Percentiles rank a stretch among this genome's conserved stretches.
These are phyloP conservation scores for Tetracladium marchalianum DNA, from an alignment of 495 filamentous ascomycete species.

Conservation along the genomic window DNA sequence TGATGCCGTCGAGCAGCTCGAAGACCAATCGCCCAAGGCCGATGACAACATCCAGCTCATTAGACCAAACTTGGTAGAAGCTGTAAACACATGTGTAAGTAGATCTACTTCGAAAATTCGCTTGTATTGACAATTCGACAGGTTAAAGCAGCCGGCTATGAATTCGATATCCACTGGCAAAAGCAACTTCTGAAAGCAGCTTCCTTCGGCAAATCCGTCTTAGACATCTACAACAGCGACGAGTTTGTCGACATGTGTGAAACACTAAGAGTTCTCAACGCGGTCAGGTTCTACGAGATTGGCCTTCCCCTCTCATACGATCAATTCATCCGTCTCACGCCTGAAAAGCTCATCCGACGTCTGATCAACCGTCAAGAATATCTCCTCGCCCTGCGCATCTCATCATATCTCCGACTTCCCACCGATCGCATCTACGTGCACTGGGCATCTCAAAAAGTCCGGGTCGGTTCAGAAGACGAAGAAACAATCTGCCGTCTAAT, in stretches of 20 bases:
- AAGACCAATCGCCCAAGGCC: slow-evolving; percentile 90
- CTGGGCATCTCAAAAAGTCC: slow-evolving; percentile 93
- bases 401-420: slow-evolving; percentile 76
- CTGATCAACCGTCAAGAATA: slow-evolving; percentile 87
- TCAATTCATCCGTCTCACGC: slow-evolving; percentile 76
- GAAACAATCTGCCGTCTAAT: slow-evolving; percentile 80
- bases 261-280: slow-evolving; percentile 83
- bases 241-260: slow-evolving; percentile 99
- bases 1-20: slow-evolving; percentile 84
- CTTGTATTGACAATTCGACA: slow-evolving; percentile 6
- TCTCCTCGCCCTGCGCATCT: slow-evolving; percentile 80
- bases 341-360: slow-evolving; percentile 75
- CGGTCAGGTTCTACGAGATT: slow-evolving; percentile 81
- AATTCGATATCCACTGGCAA: slow-evolving; percentile 85
- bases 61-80: slow-evolving; percentile 72
- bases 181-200: slow-evolving; percentile 92
- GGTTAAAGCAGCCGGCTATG: slow-evolving; percentile 79
- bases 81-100: slow-evolving; percentile 73
- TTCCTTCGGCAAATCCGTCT: slow-evolving; percentile 91
- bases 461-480: slow-evolving; percentile 73
- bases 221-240: slow-evolving; percentile 93
- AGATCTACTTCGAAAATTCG: not conserved
- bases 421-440: slow-evolving; percentile 89
- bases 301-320: slow-evolving; percentile 89
- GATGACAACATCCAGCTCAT: slow-evolving; percentile 97